Evolutionary conservation across 305 asterid species (phyloP).

Genomic region (Nicotiana rustica): DNA sequence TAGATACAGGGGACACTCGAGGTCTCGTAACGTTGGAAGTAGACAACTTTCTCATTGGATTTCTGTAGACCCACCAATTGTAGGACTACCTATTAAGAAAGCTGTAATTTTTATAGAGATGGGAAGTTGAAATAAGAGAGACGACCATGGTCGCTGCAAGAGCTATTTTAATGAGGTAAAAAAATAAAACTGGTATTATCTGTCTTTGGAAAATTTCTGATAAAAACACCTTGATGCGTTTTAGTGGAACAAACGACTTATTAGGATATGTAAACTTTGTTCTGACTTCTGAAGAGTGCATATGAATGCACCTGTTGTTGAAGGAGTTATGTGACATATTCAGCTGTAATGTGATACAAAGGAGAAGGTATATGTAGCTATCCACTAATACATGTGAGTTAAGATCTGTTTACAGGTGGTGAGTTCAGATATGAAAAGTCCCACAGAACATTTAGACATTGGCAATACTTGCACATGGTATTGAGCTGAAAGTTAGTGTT

Average conservation of each 20-base stretch:
- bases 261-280: not conserved
- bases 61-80: constrained; percentile 16
- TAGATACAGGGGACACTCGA: not conserved
- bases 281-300: not conserved
- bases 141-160: not conserved
- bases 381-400: not conserved
- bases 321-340: constrained; percentile 2
- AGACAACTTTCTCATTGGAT: not conserved
- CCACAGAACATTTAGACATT: not conserved
- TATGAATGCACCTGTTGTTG: not conserved
- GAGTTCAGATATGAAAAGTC: too few relatives aligned
- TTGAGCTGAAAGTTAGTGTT: not conserved
- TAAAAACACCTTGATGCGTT: not conserved
- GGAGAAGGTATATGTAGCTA: constrained; percentile 3
- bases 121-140: not conserved
- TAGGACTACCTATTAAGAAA: constrained; percentile 1
- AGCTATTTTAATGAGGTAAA: not conserved
- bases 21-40: not conserved
- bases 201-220: not conserved
- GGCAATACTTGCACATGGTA: constrained; percentile 8
- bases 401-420: too few relatives aligned
- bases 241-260: not conserved
- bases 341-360: constrained; percentile 8
- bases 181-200: not conserved
- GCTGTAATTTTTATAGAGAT: not conserved